Conservation (phyloP, 2,329 filamentous ascomycete species). For the Exophiala aquamarina region DNA sequence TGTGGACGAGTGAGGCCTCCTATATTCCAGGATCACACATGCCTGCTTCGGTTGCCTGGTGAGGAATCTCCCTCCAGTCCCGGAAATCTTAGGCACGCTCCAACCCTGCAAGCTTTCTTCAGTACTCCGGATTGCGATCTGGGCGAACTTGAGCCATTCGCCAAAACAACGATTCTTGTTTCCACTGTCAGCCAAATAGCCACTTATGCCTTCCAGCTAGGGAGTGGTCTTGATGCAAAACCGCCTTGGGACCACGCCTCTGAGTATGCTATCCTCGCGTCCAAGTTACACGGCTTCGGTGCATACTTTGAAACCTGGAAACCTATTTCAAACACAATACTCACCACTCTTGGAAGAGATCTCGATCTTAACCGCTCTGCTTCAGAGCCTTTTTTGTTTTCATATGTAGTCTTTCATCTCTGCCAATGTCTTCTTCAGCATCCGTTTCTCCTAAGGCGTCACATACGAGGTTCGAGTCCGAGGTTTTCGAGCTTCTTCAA, state of each 20-base stretch:
- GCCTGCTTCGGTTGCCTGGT: conserved; percentile 23
- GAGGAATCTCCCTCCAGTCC: conserved; percentile 16
- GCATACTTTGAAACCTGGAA: neutral
- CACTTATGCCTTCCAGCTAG: conserved; percentile 9
- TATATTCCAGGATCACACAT: conserved; percentile 66
- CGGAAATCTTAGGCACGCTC: neutral
- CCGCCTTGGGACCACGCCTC: conserved; percentile 4
- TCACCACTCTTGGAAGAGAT: neutral
- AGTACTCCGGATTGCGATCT: neutral
- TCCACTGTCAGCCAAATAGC: conserved; percentile 7
- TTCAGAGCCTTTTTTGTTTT: conserved; percentile 32
- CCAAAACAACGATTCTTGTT: conserved; percentile 1
- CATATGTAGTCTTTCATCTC: conserved; percentile 36
- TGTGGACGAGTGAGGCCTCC: conserved; percentile 89
- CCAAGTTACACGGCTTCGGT: neutral
- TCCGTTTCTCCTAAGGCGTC: conserved; percentile 34
- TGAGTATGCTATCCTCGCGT: conserved; percentile 8
- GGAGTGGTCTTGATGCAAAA: neutral
- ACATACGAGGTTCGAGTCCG: conserved; percentile 27
- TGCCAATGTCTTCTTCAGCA: conserved; percentile 40
- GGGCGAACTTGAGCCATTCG: conserved; percentile 1
- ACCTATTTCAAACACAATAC: neutral
- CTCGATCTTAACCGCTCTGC: neutral
- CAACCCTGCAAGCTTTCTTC: conserved; percentile 11
- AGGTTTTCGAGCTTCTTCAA: conserved; percentile 34